These are phyloP conservation scores for Diplodia intermedia DNA, from an alignment of 2,329 filamentous ascomycete genomes.

Conservation along the genomic window DNA sequence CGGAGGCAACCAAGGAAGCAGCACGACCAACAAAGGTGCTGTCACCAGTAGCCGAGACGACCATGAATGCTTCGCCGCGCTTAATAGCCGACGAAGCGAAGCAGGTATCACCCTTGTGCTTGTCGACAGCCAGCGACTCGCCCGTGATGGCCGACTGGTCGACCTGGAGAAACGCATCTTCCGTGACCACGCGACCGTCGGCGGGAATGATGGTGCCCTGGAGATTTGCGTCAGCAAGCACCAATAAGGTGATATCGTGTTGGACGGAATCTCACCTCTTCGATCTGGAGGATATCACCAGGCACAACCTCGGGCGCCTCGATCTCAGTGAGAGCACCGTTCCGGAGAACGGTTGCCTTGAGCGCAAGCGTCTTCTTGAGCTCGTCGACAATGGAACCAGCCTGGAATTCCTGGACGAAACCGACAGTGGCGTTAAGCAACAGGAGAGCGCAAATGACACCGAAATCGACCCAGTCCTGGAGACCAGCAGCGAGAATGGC, in stretches of 20 bases:
- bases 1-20: conserved; percentile 82
- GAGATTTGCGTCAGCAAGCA: background rate
- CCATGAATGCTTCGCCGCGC: conserved; percentile 84
- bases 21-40: conserved; percentile 89
- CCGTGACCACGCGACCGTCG: conserved; percentile 84
- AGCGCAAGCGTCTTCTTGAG: conserved; percentile 89
- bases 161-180: conserved; percentile 84
- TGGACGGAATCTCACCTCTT: conserved; percentile 62
- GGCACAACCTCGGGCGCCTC: conserved; percentile 85
- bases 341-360: conserved; percentile 85
- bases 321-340: conserved; percentile 77
- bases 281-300: conserved; percentile 87
- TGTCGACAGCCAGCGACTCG: conserved; percentile 90
- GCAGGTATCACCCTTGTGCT: conserved; percentile 80
- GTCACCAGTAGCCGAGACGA: conserved; percentile 85
- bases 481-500: conserved; percentile 83
- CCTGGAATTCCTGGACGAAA: conserved; percentile 89
- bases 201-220: conserved; percentile 84
- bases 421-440: conserved; percentile 85
- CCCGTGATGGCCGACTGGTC: conserved; percentile 93
- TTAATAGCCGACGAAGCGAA: conserved; percentile 89
- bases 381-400: conserved; percentile 87
- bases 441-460: conserved; percentile 84
- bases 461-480: conserved; percentile 90
- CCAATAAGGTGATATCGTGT: background rate